Evolutionary conservation across 768 basidiomycete species (phyloP).

Genomic region (Pleurotus sapidus): DNA sequence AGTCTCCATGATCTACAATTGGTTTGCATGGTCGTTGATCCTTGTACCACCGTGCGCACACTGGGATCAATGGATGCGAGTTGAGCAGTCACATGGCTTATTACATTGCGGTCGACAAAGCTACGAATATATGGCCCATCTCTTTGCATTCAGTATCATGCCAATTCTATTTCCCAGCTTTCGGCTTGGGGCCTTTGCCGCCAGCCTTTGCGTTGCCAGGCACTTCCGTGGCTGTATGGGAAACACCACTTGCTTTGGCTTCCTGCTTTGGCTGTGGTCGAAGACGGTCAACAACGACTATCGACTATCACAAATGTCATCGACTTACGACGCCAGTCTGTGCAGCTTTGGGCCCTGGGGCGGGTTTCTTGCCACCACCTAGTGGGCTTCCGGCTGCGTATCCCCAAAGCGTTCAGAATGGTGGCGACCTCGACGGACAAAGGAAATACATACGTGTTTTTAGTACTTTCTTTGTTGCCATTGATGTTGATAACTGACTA

Average conservation of each 20-base stretch:
- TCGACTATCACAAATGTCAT: background rate
- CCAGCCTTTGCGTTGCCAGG: background rate
- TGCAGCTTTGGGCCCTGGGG: background rate
- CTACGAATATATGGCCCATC: too few species aligned
- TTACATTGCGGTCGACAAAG: too few species aligned
- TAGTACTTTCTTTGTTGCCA: constrained; percentile 2
- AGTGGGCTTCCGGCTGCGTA: background rate
- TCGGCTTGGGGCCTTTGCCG: background rate
- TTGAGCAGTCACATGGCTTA: too few species aligned
- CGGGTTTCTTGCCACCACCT: background rate
- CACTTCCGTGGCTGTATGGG: background rate
- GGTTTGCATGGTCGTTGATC: too few species aligned
- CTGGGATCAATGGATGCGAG: too few species aligned
- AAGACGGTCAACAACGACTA: background rate
- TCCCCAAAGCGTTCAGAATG: background rate
- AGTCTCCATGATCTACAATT: too few species aligned
- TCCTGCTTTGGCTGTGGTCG: constrained; percentile 1
- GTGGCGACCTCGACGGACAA: background rate
- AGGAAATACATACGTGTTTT: background rate
- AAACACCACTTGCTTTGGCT: background rate
- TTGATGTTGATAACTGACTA: background rate
- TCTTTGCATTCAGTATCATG: too few species aligned
- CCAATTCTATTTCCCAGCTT: background rate
- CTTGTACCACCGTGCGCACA: too few species aligned
- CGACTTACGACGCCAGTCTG: background rate